These are phyloP conservation scores for Cardamine chenopodiifolia DNA, from an alignment of 345 rosid species.

Conservation along the genomic window DNA sequence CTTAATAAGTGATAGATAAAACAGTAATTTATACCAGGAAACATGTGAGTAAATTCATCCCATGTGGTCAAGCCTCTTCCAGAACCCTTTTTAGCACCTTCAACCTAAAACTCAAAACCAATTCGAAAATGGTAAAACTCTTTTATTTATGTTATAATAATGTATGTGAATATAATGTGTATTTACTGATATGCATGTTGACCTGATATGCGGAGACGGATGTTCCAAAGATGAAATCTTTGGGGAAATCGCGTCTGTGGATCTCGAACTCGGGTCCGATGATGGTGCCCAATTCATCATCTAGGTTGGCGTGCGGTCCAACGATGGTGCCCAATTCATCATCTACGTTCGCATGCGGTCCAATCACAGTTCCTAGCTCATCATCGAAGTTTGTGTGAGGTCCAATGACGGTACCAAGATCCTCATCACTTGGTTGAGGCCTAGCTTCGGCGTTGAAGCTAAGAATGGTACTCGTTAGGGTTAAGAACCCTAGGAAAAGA, in stretches of 20 bases:
- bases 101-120: conserved; percentile 33
- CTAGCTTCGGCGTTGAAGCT: conserved; percentile 38
- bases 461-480: conserved; percentile 17
- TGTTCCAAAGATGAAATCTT: conserved; percentile 43
- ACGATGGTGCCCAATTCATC: not conserved
- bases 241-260: conserved; percentile 23
- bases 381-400: conserved; percentile 31
- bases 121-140: not conserved
- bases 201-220: conserved; percentile 43
- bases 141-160: not conserved
- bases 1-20: no score
- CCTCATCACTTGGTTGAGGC: conserved; percentile 42
- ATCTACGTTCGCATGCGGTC: conserved; percentile 14
- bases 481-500: conserved; percentile 31
- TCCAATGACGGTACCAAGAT: conserved; percentile 35
- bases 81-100: conserved; percentile 43
- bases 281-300: conserved; percentile 34
- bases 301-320: conserved; percentile 26
- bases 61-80: conserved; percentile 44
- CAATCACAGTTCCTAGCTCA: conserved; percentile 31
- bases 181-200: not conserved
- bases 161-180: not conserved
- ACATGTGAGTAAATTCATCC: conserved; percentile 44
- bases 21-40: no score
- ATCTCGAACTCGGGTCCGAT: conserved; percentile 42